Conservation (phyloP, 306 rosid species). For the Sesbania bispinosa region DNA sequence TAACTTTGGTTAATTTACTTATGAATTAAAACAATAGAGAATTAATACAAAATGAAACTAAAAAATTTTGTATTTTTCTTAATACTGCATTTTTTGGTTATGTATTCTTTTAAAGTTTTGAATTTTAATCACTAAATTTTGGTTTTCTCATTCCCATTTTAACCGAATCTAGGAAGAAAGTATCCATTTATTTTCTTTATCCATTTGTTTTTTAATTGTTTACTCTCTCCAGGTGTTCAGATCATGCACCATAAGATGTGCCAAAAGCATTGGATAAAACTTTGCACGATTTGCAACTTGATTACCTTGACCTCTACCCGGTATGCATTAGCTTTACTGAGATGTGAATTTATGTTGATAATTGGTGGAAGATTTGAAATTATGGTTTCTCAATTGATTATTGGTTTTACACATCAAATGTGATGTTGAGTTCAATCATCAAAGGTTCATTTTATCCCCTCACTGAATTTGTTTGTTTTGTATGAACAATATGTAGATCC, state of each 20-base stretch:
- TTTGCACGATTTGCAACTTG: slow-evolving; percentile 64
- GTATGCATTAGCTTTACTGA: slow-evolving; percentile 25
- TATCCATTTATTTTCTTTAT: too few relatives aligned
- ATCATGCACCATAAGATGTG: slow-evolving; percentile 74
- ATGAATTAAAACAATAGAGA: too few relatives aligned
- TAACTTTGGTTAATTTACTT: too few relatives aligned
- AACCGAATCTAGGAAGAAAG: too few relatives aligned
- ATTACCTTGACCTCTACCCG: slow-evolving; percentile 68
- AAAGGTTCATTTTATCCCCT: neutral
- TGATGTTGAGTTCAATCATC: neutral
- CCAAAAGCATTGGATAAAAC: slow-evolving; percentile 61
- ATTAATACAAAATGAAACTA: too few relatives aligned
- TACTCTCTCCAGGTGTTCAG: slow-evolving; percentile 68
- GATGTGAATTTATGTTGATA: neutral
- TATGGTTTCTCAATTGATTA: neutral
- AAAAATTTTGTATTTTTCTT: too few relatives aligned
- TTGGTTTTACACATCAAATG: neutral
- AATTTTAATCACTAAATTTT: too few relatives aligned
- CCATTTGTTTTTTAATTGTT: too few relatives aligned
- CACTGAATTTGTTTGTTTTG: neutral
- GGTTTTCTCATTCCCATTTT: too few relatives aligned
- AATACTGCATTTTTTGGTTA: too few relatives aligned
- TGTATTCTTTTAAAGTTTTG: too few relatives aligned
- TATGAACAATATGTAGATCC: too few relatives aligned
- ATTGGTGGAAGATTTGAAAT: neutral